A percentile compares a stretch with the other conserved stretches of the same genome.
Conservation (phyloP, 2,329 filamentous ascomycete species). For the Myriosclerotinia scirpicola region DNA sequence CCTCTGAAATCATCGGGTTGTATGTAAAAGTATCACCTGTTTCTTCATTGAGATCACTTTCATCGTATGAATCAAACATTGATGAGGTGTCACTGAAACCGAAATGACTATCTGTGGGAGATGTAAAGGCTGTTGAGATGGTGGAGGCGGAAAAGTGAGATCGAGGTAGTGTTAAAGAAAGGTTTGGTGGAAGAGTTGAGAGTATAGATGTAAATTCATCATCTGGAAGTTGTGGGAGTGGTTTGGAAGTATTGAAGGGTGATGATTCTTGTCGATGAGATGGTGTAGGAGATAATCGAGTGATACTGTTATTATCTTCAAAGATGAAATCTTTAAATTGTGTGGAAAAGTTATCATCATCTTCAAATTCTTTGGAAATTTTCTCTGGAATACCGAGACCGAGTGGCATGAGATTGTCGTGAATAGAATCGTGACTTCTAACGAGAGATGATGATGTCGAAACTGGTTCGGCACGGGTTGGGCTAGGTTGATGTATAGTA, state of each 20-base stretch:
- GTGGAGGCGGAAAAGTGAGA: constrained; percentile 40
- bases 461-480: background rate
- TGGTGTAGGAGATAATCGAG: constrained; percentile 36
- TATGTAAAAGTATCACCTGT: constrained; percentile 36
- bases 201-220: constrained; percentile 24
- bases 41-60: constrained; percentile 32
- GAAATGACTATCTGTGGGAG: constrained; percentile 35
- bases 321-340: constrained; percentile 29
- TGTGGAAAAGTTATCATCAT: constrained; percentile 64
- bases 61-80: constrained; percentile 31
- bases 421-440: background rate
- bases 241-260: constrained; percentile 30
- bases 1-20: constrained; percentile 27
- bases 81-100: constrained; percentile 31
- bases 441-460: constrained; percentile 32
- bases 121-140: constrained; percentile 33
- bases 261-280: constrained; percentile 25
- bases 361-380: constrained; percentile 52
- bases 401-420: constrained; percentile 28
- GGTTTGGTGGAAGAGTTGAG: constrained; percentile 31
- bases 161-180: constrained; percentile 31
- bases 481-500: constrained; percentile 10
- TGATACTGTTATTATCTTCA: constrained; percentile 32
- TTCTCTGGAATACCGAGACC: constrained; percentile 48
- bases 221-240: constrained; percentile 37